Percentiles rank a stretch among this genome's conserved stretches.
Evolutionary conservation across 2,329 filamentous ascomycete genomes (phyloP).

Genomic region (Cytospora piceae): DNA sequence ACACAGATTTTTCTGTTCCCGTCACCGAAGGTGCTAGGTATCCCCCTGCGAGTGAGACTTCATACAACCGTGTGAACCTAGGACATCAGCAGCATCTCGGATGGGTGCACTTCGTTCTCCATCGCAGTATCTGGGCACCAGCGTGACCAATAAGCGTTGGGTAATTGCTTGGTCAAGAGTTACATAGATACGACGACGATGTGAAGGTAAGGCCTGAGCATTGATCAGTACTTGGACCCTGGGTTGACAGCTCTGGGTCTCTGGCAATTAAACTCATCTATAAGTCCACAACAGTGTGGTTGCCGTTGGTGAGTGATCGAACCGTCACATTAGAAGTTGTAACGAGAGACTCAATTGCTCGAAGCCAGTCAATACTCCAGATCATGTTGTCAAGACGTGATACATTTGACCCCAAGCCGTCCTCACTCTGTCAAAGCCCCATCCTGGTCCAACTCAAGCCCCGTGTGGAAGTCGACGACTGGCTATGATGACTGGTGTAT

Average conservation of each 20-base stretch:
- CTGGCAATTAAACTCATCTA: slow-evolving; percentile 21
- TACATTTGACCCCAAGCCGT: not conserved
- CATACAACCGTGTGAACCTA: slow-evolving; percentile 2
- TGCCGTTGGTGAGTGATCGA: slow-evolving; percentile 19
- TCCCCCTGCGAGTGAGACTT: slow-evolving; percentile 15
- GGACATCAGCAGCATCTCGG: slow-evolving; percentile 3
- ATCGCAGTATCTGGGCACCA: slow-evolving; percentile 1
- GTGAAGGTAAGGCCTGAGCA: slow-evolving; percentile 9
- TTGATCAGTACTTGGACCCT: slow-evolving; percentile 16
- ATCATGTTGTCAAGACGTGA: not conserved
- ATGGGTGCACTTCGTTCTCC: slow-evolving; percentile 15
- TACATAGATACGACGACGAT: slow-evolving; percentile 3
- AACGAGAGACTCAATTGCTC: not conserved
- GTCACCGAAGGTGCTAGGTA: slow-evolving; percentile 12
- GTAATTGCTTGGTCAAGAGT: slow-evolving; percentile 20
- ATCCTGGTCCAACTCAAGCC: not conserved
- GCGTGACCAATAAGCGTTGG: slow-evolving; percentile 24
- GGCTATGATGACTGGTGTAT: not conserved
- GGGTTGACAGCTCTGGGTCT: slow-evolving; percentile 14
- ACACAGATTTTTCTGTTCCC: not conserved
- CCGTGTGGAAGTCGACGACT: not conserved
- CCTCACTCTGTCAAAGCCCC: not conserved
- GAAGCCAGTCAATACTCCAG: not conserved
- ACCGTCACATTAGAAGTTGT: not conserved
- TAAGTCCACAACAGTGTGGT: slow-evolving; percentile 7